Evolutionary conservation across 2,329 filamentous ascomycete species (phyloP), one percentile per base, ranked within the genome.

Genomic region (Pseudohalonectria lignicola): DNA sequence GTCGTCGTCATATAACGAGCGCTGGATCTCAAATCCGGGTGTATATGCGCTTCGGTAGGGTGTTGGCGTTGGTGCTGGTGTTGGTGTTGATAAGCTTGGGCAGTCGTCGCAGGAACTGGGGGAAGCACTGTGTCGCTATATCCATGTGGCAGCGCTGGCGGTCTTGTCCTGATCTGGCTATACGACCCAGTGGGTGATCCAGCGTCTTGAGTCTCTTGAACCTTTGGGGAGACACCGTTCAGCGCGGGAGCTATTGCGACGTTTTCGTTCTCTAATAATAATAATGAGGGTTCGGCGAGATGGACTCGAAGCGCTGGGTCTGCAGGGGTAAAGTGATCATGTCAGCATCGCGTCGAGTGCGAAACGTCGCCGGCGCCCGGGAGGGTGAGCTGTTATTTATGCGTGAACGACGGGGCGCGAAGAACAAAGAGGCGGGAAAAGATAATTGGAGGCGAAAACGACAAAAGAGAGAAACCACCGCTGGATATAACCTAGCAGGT

Each of bases 1-100:
- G 53, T 47, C 20, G 48, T 42, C 21, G 54, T 46, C 17, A 48
- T 46, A 43, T 49, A 52, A 36, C 40, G 42, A 23, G 49, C 47
- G 20, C 36, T 34, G 9, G 47, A 47, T 48, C 67, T 61, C 32
- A 71, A 56, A 39, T 69, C 64, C 16, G 67, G 67, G 42, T 71
- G 66, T 36, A 71, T 69, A 43, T 64, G 62, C 42, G 62, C 51
- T 47, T 70, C 65, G 35, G 56, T 47, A 13, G 19, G 26, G 25
- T 37, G 18, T 37, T 25, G 18, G 26, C 28, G 35, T 37, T 29
- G 16, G 35, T n/a, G n/a, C n/a, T n/a, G n/a, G n/a, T n/a, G n/a
- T n/a, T n/a, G n/a, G n/a, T n/a, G n/a, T n/a, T n/a, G n/a, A n/a
- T n/a, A n/a, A n/a, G n/a, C n/a, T n/a, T n/a, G n/a, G n/a, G n/a